These are phyloP conservation scores for Fusarium nygamai DNA, from an alignment of 2,329 filamentous ascomycete species.

Conservation along the genomic window DNA sequence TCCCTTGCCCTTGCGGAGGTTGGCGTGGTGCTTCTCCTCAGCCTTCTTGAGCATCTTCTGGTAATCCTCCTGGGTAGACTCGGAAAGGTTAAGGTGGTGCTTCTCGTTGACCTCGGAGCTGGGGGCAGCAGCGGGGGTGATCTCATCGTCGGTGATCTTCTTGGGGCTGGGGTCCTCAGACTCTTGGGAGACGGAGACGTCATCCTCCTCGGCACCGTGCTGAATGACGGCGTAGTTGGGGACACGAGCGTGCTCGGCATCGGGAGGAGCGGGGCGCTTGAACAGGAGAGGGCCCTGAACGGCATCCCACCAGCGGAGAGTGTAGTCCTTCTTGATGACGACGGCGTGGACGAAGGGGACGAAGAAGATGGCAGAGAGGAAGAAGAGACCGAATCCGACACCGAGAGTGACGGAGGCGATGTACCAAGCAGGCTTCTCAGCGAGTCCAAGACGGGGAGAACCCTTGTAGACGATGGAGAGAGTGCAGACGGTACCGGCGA, in stretches of 20 bases:
- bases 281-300: conserved; percentile 72
- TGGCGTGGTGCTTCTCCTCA: conserved; percentile 67
- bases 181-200: conserved; percentile 33
- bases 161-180: conserved; percentile 29
- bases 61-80: conserved; percentile 64
- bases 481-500: conserved; percentile 78
- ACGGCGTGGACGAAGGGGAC: conserved; percentile 74
- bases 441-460: conserved; percentile 60
- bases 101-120: conserved; percentile 52
- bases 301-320: conserved; percentile 71
- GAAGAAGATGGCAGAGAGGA: conserved; percentile 75
- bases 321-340: conserved; percentile 74
- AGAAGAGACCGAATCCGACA: conserved; percentile 66
- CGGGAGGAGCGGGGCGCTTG: conserved; percentile 64
- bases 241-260: conserved; percentile 65
- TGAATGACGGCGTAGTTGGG: conserved; percentile 84
- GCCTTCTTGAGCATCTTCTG: conserved; percentile 68
- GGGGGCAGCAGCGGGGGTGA: conserved; percentile 43
- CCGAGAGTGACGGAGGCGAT: conserved; percentile 74
- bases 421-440: conserved; percentile 69
- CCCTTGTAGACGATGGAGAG: conserved; percentile 85
- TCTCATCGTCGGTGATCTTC: conserved; percentile 44
- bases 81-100: conserved; percentile 48
- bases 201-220: conserved; percentile 62
- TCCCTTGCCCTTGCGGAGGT: conserved; percentile 69